Evolutionary conservation across 768 basidiomycete species (phyloP).

Genomic region (Amylocystis lapponica): DNA sequence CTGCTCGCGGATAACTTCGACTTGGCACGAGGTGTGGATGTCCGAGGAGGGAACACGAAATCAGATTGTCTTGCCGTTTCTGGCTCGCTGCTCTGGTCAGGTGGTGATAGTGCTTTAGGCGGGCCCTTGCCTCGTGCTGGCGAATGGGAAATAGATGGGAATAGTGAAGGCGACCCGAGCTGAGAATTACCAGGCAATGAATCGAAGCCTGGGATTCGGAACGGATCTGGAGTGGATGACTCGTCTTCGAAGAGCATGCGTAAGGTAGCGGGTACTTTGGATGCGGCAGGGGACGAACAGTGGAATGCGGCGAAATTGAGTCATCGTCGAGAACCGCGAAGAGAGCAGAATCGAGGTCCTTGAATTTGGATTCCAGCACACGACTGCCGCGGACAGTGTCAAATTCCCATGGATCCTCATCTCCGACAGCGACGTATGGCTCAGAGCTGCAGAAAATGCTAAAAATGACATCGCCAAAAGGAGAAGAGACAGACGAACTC

Average conservation of each 20-base stretch:
- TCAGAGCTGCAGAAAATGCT: constrained; percentile 1
- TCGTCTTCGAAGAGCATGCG: constrained; percentile 74
- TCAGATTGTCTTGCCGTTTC: constrained; percentile 40
- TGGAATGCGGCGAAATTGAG: constrained; percentile 30
- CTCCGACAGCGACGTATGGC: constrained; percentile 1
- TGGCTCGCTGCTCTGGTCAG: constrained; percentile 31
- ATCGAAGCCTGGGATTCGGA: constrained; percentile 36
- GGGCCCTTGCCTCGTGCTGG: constrained; percentile 30
- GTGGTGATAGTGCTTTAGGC: constrained; percentile 24
- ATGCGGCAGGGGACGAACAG: constrained; percentile 43
- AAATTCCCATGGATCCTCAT: constrained; percentile 65
- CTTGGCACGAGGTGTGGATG: constrained; percentile 26
- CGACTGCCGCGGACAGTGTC: constrained; percentile 56
- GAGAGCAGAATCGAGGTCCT: constrained; percentile 8
- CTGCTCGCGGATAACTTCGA: constrained; percentile 26
- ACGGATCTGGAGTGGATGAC: constrained; percentile 29
- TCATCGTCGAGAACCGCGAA: constrained; percentile 15
- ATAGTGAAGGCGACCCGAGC: constrained; percentile 16
- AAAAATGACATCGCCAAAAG: constrained; percentile 1
- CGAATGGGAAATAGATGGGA: constrained; percentile 28
- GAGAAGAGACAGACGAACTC: constrained; percentile 10
- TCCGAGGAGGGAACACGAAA: constrained; percentile 48
- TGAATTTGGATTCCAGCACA: constrained; percentile 4
- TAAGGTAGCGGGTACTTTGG: constrained; percentile 68
- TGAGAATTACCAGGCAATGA: constrained; percentile 5